Evolutionary conservation across 2,329 filamentous ascomycete species (phyloP), one percentile per base, ranked within the genome.

Genomic region (Cercospora sp.): DNA sequence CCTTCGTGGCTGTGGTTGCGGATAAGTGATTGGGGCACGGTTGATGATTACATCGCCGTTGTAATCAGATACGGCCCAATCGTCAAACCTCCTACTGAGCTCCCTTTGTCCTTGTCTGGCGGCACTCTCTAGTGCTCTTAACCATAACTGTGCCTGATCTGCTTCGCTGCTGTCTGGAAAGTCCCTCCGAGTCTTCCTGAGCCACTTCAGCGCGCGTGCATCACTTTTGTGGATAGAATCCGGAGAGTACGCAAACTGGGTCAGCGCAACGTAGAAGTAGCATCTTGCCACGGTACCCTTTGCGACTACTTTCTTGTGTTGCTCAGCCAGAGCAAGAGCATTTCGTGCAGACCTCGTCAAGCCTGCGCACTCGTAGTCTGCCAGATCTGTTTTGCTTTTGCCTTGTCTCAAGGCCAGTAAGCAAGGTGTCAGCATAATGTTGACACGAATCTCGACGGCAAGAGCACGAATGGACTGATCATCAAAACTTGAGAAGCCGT

Each of bases 361-460:
- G 23, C 7, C 30, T 7, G 18, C 16, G n/a, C 30, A 28, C 48
- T 58, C 16, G 28, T 58, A 58, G 10, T 18, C 30, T 59, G 20
- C 30, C 48, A 28, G 30, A 3, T 40, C 51, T 7, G 62, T 20
- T 20, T 40, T 64, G 5, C 20, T 31, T 28, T 58, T 58, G 51
- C 53, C 26, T 33, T 45, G 30, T 13, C 23, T 64, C n/a, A 64
- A 13, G 4, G 62, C 62, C 13, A 53, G 20, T 20, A 45, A 58
- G 51, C 62, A 64, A 5, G 48, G 48, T 5, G 12, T 45, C 5
- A 64, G 9, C 30, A 58, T 55, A 10, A 59, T 6, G 4, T 58
- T 64, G 62, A 64, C 57, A 10, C 33, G 20, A 33, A 64, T 58
- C 33, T 64, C 51, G n/a, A 57, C 23, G 16, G 62, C 53, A 30